Percentiles rank a stretch among this genome's conserved stretches.
These are phyloP conservation scores for Microcyclosporella mali DNA, from an alignment of 2,329 filamentous ascomycete species.

Conservation along the genomic window DNA sequence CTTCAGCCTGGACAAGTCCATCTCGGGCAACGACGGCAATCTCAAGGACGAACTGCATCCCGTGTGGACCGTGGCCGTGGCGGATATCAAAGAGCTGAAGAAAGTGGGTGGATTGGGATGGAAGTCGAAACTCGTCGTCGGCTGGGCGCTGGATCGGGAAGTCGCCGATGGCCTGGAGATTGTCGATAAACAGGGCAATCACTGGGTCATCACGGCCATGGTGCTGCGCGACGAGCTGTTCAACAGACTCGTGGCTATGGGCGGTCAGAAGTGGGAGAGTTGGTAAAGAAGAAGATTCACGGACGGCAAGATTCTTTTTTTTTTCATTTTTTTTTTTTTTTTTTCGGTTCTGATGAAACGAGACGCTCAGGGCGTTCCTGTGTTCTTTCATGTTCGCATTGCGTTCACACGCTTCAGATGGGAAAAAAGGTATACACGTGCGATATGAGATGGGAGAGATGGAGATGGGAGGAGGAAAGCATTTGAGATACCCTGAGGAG, in stretches of 20 bases:
- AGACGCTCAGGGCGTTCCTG: too few species aligned
- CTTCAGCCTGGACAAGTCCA: slow-evolving; percentile 52
- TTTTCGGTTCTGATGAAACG: too few species aligned
- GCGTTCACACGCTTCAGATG: too few species aligned
- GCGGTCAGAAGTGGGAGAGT: slow-evolving; percentile 75
- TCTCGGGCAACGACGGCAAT: slow-evolving; percentile 41
- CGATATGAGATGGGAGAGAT: too few species aligned
- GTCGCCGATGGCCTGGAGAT: slow-evolving; percentile 71
- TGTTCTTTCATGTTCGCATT: too few species aligned
- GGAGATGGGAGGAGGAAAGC: too few species aligned
- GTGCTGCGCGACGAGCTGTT: slow-evolving; percentile 70
- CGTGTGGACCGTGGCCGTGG: slow-evolving; percentile 63
- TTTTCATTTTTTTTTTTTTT: too few species aligned
- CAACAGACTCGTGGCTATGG: slow-evolving; percentile 70
- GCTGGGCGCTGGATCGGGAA: slow-evolving; percentile 68
- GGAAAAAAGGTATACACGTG: too few species aligned
- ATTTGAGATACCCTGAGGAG: too few species aligned
- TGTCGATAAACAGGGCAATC: slow-evolving; percentile 50
- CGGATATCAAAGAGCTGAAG: slow-evolving; percentile 65
- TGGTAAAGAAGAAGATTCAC: too few species aligned
- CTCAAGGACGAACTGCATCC: slow-evolving; percentile 51
- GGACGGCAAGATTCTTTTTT: too few species aligned
- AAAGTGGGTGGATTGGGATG: slow-evolving; percentile 78
- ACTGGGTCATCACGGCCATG: slow-evolving; percentile 63
- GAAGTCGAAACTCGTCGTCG: slow-evolving; percentile 77